Percentiles rank a stretch among this genome's conserved stretches.
These are phyloP conservation scores for Boletus bicolor DNA, from an alignment of 768 basidiomycete genomes.

Conservation along the genomic window DNA sequence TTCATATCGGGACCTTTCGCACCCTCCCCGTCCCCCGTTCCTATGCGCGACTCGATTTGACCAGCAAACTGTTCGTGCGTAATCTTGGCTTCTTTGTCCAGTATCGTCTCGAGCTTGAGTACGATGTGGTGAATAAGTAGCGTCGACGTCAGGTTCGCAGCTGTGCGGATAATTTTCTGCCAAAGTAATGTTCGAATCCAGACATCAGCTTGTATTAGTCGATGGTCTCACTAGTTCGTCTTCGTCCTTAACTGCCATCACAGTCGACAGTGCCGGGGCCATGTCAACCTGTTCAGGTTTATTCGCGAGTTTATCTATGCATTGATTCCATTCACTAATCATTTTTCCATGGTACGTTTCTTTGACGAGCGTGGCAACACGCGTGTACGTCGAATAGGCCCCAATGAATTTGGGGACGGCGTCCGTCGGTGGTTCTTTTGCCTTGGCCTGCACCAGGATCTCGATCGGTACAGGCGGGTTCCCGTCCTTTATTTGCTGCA, in stretches of 20 bases:
- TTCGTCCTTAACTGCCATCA: conserved; percentile 86
- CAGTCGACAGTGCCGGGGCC: conserved; percentile 64
- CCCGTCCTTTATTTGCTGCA: conserved; percentile 69
- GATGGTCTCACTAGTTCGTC: conserved; percentile 77
- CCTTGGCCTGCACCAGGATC: conserved; percentile 74
- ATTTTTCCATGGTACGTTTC: conserved; percentile 86
- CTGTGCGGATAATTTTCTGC: conserved; percentile 76
- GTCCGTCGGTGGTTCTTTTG: conserved; percentile 74
- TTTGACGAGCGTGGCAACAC: conserved; percentile 76
- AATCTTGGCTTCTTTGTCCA: conserved; percentile 89
- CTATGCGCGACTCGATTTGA: conserved; percentile 84
- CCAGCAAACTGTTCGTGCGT: conserved; percentile 83
- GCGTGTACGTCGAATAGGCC: conserved; percentile 55
- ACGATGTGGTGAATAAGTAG: conserved; percentile 84
- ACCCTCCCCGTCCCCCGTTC: conserved; percentile 59
- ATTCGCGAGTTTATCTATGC: conserved; percentile 47
- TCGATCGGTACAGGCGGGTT: conserved; percentile 62
- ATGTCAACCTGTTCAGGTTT: conserved; percentile 82
- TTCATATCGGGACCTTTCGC: conserved; percentile 89
- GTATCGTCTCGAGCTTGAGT: conserved; percentile 81
- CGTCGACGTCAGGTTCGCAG: conserved; percentile 78
- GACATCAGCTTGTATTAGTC: not conserved
- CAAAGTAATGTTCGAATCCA: conserved; percentile 6
- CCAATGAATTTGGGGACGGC: conserved; percentile 67
- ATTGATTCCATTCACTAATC: conserved; percentile 79